Conservation (phyloP, 2,329 filamentous ascomycete genomes). For the Colletotrichum eleusines region DNA sequence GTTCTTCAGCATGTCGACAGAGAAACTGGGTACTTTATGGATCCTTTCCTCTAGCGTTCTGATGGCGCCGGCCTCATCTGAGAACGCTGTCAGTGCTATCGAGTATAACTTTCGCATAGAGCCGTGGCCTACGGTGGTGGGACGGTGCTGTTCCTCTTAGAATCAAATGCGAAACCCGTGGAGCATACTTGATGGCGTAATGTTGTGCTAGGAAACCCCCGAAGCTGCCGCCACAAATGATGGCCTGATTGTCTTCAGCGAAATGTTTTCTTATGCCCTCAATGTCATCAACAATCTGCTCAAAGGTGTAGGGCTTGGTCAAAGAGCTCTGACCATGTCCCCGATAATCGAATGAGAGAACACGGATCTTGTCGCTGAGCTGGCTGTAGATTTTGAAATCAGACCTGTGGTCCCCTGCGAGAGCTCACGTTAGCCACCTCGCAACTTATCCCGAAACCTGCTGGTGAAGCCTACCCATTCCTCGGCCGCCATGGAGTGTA, state of each 20-base stretch:
- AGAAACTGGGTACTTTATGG: conserved; percentile 51
- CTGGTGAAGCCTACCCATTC: conserved; percentile 47
- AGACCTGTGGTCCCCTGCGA: conserved; percentile 50
- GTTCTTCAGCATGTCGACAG: conserved; percentile 51
- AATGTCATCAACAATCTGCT: conserved; percentile 54
- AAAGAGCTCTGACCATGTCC: conserved; percentile 52
- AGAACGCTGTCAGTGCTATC: neutral
- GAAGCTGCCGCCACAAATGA: conserved; percentile 55
- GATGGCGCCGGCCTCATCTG: conserved; percentile 52
- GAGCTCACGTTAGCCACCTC: neutral
- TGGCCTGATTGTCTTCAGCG: conserved; percentile 44
- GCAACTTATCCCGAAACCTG: neutral
- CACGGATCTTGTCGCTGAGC: conserved; percentile 46
- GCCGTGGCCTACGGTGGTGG: conserved; percentile 49
- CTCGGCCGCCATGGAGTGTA: conserved; percentile 53
- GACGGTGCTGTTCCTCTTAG: conserved; percentile 54
- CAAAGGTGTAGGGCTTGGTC: conserved; percentile 52
- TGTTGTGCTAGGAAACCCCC: conserved; percentile 55
- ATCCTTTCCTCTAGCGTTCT: conserved; percentile 49
- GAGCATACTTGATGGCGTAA: conserved; percentile 53
- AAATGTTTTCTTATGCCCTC: conserved; percentile 50
- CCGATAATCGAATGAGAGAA: conserved; percentile 53
- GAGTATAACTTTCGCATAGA: neutral
- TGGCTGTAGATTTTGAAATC: conserved; percentile 51
- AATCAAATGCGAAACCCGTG: conserved; percentile 49